Evolutionary conservation across 768 basidiomycete species (phyloP), one percentile per base, ranked within the genome.

Genomic region (Sarcodon aspratus): DNA sequence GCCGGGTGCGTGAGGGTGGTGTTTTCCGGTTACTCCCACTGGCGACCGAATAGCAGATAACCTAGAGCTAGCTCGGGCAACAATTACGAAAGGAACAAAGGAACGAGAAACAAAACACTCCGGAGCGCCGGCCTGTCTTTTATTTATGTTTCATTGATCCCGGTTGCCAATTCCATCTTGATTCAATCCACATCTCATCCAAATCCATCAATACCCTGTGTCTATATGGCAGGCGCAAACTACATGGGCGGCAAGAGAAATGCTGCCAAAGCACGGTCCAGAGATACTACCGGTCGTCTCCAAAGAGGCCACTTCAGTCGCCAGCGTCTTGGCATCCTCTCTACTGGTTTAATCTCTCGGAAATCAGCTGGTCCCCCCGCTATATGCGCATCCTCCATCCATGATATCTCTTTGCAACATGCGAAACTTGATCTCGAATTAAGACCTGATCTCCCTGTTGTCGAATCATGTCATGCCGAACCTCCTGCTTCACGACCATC

Each of bases 241-340:
- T 85, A 85, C 52, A 85, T 82, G 81, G 83, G 83, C 18, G 83
- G 83, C 10, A 81, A 76, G 65, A 71, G 84, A 56, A 85, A 77
- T 56, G 68, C 70, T 1, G 76, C 75, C 15, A 78, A 73, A 59
- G 70, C 77, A 0, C 74, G 77, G 48, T 70, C 69, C 4, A 83
- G 70, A 56, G 83, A 86, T 51, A 58, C 70, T 9, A 63, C 71
- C 6, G 69, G 74, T 11, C 74, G 76, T 47, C 62, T 69, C 32
- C 79, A 85, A 52, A 81, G 74, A 51, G 68, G 66, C 13, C 76
- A 78, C 52, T 86, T 86, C 54, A 73, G 78, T 33, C 73, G 71
- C 48, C 76, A 79, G 54, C 72, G 76, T 27, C 68, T 85, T 33
- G 65, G 79, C 52, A 63, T 82, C 50, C 58, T 77, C 9, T 66